Conservation (phyloP, 495 filamentous ascomycete genomes). For the Daldinia bambusicola region DNA sequence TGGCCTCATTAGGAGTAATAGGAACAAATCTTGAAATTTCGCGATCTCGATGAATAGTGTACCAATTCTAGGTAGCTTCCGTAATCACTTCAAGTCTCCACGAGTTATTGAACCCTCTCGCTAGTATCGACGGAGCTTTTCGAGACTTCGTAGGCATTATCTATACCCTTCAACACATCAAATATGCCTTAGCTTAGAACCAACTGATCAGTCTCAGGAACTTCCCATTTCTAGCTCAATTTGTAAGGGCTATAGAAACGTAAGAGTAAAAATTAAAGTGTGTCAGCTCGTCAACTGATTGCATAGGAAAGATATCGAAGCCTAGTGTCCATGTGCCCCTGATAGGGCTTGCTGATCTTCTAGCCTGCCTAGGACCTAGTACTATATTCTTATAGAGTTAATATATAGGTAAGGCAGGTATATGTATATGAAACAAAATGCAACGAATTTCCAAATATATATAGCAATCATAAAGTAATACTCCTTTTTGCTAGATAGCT, state of each 20-base stretch:
- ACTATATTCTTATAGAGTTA: background rate
- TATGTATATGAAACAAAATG: too few relatives aligned
- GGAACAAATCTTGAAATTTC: background rate
- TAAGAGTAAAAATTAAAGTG: conserved; percentile 13
- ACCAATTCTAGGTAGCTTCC: background rate
- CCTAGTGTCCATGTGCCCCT: background rate
- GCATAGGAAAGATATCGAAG: background rate
- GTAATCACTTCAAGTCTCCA: background rate
- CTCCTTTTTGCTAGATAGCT: background rate
- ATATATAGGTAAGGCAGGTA: too few relatives aligned
- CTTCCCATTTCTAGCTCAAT: conserved; percentile 7
- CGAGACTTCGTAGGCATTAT: background rate
- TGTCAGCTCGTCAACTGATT: too few relatives aligned
- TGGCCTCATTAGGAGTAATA: background rate
- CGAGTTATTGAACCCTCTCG: background rate
- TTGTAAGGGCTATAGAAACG: conserved; percentile 8
- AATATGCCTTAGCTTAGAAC: background rate
- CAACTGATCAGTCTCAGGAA: background rate
- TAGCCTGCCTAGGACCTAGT: background rate
- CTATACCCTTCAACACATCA: background rate
- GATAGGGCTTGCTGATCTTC: background rate
- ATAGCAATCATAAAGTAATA: conserved; percentile 21
- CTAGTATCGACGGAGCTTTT: background rate
- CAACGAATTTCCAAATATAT: conserved; percentile 11
- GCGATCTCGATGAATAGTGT: background rate